These are phyloP conservation scores for Chlamydomonas schloesseri DNA, from an alignment of 139 green algal species.

Conservation along the genomic window DNA sequence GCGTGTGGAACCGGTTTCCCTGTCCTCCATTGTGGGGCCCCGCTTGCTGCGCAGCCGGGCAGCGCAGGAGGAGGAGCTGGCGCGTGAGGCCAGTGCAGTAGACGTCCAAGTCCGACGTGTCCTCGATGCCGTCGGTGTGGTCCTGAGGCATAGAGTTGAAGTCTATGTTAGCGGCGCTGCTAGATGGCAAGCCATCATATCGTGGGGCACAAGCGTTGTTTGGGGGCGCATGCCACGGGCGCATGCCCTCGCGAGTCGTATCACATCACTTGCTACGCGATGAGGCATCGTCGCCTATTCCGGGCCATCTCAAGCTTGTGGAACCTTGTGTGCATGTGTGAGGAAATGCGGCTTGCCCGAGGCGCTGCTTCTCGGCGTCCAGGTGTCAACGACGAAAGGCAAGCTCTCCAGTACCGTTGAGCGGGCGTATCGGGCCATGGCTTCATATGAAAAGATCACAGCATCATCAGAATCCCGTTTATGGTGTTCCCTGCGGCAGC, in stretches of 20 bases:
- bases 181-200: neutral
- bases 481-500: too few species aligned
- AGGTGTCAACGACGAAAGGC: slow-evolving; percentile 59
- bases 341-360: slow-evolving; percentile 54
- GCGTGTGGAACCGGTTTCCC: slow-evolving; percentile 25
- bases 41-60: slow-evolving; percentile 1
- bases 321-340: slow-evolving; percentile 51
- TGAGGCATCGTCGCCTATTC: neutral
- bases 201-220: neutral
- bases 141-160: too few species aligned
- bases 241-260: too few species aligned
- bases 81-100: slow-evolving; percentile 42
- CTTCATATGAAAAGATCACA: too few species aligned
- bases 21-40: neutral
- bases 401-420: slow-evolving; percentile 20
- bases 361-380: neutral
- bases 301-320: neutral
- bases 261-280: too few species aligned
- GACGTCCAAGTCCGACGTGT: slow-evolving; percentile 11
- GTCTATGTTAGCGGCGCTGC: neutral
- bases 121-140: slow-evolving; percentile 42
- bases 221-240: neutral
- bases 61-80: slow-evolving; percentile 30
- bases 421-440: too few species aligned
- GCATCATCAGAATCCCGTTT: too few species aligned